Base-by-base conservation (phyloP, 495 filamentous ascomycete species). In the Talaromyces nanjingensis region DNA sequence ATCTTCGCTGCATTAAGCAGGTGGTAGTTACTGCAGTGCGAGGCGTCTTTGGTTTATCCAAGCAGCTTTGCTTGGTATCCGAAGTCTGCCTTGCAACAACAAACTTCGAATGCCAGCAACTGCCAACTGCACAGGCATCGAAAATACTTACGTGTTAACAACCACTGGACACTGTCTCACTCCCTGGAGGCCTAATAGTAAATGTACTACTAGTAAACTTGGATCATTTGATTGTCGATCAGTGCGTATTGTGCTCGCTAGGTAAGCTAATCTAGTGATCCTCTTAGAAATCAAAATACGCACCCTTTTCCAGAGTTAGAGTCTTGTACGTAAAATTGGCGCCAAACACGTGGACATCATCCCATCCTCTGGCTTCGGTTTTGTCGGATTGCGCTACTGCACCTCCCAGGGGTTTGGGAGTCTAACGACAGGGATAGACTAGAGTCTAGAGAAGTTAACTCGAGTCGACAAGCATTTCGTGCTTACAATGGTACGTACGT, bases 291-390 rank as follows among this genome's bases (percentile, higher is more conserved):
- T 16, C 14, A 42, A 5, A 42, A 42, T 42, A 31, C 4, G 3
- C 45, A 49, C 18, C 45, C n/a, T 49, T 18, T 49, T 16, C 37
- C 37, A 42, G 37, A 42, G n/a, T n/a, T 49, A 49, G 4, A 20
- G n/a, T 7, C 18, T 18, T 49, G 45, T 49, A 49, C 45, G n/a
- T 49, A 49, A 18, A 20, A 9, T 20, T 20, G 45, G 45, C 45
- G 45, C 18, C 45, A 22, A 59, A 59, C 57, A 59, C 57, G 57
- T 59, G 57, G 57, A 59, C 57, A 42, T 22, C 57, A 22, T 39
- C 29, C 34, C 31, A 6, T 59, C 57, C 57, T 59, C 57, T 59
- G 31, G 31, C 57, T 37, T 14, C 37, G 24, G 34, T 8, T 29
- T 27, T n/a, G 22, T 45, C 8, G 57, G 59, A 60, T 16, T 42